Percentiles rank a stretch among this genome's conserved stretches.
Conservation (phyloP, 1,139 yeast genomes). For the Candida glucosophila region DNA sequence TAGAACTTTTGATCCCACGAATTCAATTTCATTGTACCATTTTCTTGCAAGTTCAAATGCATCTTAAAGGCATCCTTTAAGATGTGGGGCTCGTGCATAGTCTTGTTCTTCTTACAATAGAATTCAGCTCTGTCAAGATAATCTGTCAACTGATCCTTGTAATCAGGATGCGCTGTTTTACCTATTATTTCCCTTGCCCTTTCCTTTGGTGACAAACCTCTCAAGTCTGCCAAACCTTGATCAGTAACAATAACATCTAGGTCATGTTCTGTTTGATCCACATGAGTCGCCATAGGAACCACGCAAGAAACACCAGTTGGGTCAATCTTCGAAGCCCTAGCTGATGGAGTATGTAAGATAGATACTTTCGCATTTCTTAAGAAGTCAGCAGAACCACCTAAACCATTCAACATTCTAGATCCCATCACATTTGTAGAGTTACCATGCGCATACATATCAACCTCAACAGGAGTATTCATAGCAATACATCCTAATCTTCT, state of each 20-base stretch:
- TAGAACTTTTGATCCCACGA: constrained; percentile 59
- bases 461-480: constrained; percentile 99
- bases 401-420: constrained; percentile 93
- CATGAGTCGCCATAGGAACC: constrained; percentile 91
- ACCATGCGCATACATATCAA: constrained; percentile 96
- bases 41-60: constrained; percentile 83
- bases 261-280: constrained; percentile 97
- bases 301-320: constrained; percentile 92
- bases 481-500: constrained; percentile 97
- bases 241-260: constrained; percentile 90
- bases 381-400: constrained; percentile 97
- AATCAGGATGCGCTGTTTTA: constrained; percentile 92
- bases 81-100: constrained; percentile 91
- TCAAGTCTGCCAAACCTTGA: constrained; percentile 91
- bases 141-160: constrained; percentile 72
- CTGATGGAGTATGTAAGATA: constrained; percentile 96
- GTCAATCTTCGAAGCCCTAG: constrained; percentile 87
- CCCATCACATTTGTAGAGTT: constrained; percentile 96
- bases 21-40: constrained; percentile 91
- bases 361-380: constrained; percentile 92
- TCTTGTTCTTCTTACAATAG: constrained; percentile 62
- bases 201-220: constrained; percentile 92
- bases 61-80: constrained; percentile 86
- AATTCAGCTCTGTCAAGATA: constrained; percentile 79
- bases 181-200: constrained; percentile 80